A percentile compares a stretch with the other conserved stretches of the same genome.
Evolutionary conservation across 352 stramenopile species (phyloP).

Genomic region (Pythium rishiriense): DNA sequence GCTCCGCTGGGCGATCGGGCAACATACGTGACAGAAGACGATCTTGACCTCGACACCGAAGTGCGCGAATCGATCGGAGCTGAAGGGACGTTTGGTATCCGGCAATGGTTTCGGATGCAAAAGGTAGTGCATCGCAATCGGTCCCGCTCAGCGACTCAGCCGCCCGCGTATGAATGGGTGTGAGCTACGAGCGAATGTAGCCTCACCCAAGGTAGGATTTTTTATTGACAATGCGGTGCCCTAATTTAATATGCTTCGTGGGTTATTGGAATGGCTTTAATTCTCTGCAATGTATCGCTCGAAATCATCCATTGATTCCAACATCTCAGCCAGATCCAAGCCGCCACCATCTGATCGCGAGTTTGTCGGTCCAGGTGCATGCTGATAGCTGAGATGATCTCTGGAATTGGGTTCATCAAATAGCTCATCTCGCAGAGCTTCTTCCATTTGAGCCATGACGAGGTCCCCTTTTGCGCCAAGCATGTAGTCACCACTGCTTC

Average conservation of each 20-base stretch:
- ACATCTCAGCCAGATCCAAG: not conserved
- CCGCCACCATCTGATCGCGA: constrained; percentile 3
- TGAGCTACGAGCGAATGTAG: constrained; percentile 25
- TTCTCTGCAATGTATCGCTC: constrained; percentile 56
- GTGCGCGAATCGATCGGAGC: constrained; percentile 74
- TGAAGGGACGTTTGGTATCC: constrained; percentile 76
- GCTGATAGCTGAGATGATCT: not conserved
- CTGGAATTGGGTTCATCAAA: not conserved
- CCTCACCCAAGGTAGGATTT: not conserved
- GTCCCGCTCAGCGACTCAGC: constrained; percentile 53
- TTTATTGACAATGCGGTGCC: not conserved
- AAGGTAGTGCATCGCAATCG: constrained; percentile 80
- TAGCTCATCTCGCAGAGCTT: constrained; percentile 14
- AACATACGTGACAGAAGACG: constrained; percentile 46
- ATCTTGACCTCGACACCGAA: constrained; percentile 78
- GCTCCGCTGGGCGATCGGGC: constrained; percentile 58
- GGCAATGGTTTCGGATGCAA: constrained; percentile 83
- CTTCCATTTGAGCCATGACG: constrained; percentile 57
- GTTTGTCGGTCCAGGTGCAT: not conserved
- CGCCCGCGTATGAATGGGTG: constrained; percentile 70
- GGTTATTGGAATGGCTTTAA: constrained; percentile 9
- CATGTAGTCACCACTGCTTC: constrained; percentile 48
- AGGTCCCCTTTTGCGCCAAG: constrained; percentile 40
- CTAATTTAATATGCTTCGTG: not conserved
- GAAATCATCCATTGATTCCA: constrained; percentile 43